Conservation (phyloP, 2,329 filamentous ascomycete species). For the Fusarium sp. region DNA sequence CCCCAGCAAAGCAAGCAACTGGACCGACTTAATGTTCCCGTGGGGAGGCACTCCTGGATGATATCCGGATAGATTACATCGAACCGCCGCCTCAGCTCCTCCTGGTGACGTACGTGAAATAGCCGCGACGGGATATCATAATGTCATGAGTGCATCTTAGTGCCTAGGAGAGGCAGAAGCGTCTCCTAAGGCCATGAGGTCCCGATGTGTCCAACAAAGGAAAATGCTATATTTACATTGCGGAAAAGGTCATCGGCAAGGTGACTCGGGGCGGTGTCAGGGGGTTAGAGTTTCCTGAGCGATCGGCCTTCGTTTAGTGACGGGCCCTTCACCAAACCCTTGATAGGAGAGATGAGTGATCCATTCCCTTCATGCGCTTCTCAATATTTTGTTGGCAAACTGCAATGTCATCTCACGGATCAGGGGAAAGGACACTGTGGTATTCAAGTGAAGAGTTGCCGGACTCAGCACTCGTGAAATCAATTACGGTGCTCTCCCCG, state of each 20-base stretch:
- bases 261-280: slow-evolving; percentile 45
- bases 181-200: slow-evolving; percentile 49
- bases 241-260: slow-evolving; percentile 59
- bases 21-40: slow-evolving; percentile 53
- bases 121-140: slow-evolving; percentile 58
- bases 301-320: slow-evolving; percentile 29
- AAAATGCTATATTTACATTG: slow-evolving; percentile 58
- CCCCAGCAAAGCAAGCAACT: slow-evolving; percentile 56
- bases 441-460: slow-evolving; percentile 33
- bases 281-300: slow-evolving; percentile 35
- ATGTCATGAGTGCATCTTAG: slow-evolving; percentile 46
- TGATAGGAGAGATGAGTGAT: slow-evolving; percentile 41
- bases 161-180: slow-evolving; percentile 45
- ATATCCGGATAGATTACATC: slow-evolving; percentile 54
- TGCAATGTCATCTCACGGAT: slow-evolving; percentile 17
- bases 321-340: slow-evolving; percentile 34
- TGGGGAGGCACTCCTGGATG: slow-evolving; percentile 54
- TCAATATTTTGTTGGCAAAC: slow-evolving; percentile 25
- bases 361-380: slow-evolving; percentile 29
- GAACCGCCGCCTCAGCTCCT: slow-evolving; percentile 53
- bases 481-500: slow-evolving; percentile 26
- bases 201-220: slow-evolving; percentile 54
- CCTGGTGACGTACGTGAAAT: slow-evolving; percentile 59
- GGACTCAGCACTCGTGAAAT: slow-evolving; percentile 22
- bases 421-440: slow-evolving; percentile 7